These are phyloP conservation scores for Globisporangium viniferum DNA, from an alignment of 352 stramenopile genomes.

Conservation along the genomic window DNA sequence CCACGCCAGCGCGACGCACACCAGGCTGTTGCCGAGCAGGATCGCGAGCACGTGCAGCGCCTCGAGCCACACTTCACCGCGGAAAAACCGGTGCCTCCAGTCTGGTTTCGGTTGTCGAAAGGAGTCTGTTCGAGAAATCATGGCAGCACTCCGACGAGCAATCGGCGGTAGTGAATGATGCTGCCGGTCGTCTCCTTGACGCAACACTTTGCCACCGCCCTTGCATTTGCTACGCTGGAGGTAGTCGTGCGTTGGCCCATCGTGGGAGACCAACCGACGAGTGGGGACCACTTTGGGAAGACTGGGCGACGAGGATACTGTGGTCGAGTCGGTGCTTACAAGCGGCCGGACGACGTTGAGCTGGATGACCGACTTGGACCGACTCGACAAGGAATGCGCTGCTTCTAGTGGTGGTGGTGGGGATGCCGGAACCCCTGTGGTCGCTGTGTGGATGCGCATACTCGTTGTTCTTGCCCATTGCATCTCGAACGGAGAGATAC, in stretches of 20 bases:
- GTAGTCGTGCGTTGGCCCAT: background rate
- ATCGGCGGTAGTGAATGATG: background rate
- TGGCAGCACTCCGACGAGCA: background rate
- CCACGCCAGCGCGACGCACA: constrained; percentile 2
- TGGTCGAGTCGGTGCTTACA: background rate
- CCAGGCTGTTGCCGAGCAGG: constrained; percentile 4
- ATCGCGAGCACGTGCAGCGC: constrained; percentile 6
- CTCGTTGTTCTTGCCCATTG: background rate
- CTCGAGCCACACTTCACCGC: constrained; percentile 9
- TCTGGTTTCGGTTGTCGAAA: background rate
- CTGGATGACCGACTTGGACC: background rate
- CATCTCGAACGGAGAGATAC: background rate
- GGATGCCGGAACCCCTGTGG: too few relatives aligned
- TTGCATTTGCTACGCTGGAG: background rate
- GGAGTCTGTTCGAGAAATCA: background rate
- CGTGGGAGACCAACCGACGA: background rate
- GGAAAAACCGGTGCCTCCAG: background rate
- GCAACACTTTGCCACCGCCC: too few relatives aligned
- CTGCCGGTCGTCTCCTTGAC: background rate
- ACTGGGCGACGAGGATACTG: background rate
- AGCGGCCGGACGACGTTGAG: background rate
- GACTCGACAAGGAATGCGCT: background rate
- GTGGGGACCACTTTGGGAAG: background rate
- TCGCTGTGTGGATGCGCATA: background rate
- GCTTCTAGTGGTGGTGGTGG: background rate